Conservation (phyloP, 495 filamentous ascomycete species). For the Xylaria telfairii region DNA sequence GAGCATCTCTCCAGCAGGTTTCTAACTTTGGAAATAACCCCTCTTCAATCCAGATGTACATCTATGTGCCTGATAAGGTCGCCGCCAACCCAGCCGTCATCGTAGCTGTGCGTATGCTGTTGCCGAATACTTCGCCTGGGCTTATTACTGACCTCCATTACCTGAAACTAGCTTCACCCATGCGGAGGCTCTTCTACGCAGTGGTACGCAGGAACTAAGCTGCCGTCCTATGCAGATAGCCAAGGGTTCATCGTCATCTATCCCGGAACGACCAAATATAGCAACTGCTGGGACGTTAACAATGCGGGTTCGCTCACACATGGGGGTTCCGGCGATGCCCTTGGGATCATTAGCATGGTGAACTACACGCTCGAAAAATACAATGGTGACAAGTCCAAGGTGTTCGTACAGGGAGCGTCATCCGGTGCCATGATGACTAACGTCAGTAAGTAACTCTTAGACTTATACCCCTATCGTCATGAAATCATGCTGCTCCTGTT, state of each 20-base stretch:
- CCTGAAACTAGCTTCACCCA: slow-evolving; percentile 39
- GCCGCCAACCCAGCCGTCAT: slow-evolving; percentile 40
- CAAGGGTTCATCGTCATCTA: slow-evolving; percentile 63
- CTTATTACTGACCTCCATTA: neutral
- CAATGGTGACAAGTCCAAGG: slow-evolving; percentile 50
- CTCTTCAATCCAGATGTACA: slow-evolving; percentile 45
- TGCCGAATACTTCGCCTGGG: neutral
- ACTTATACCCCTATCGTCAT: neutral
- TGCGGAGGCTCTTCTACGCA: slow-evolving; percentile 43
- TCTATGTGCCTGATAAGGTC: slow-evolving; percentile 48
- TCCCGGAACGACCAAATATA: slow-evolving; percentile 52
- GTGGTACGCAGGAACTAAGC: slow-evolving; percentile 44
- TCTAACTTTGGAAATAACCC: slow-evolving; percentile 48
- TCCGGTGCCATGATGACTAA: slow-evolving; percentile 68
- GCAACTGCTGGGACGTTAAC: slow-evolving; percentile 64
- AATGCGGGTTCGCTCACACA: slow-evolving; percentile 56
- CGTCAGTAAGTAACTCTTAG: slow-evolving; percentile 36
- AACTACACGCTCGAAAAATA: slow-evolving; percentile 57
- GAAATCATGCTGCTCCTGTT: neutral
- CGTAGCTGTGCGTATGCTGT: slow-evolving; percentile 25
- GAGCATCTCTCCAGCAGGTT: slow-evolving; percentile 45
- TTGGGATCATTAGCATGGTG: slow-evolving; percentile 63
- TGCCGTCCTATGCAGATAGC: slow-evolving; percentile 50
- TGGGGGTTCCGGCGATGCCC: slow-evolving; percentile 57
- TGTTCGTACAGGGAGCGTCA: slow-evolving; percentile 59